Conservation (phyloP, 2,329 filamentous ascomycete genomes). For the Aspergillus felis region DNA sequence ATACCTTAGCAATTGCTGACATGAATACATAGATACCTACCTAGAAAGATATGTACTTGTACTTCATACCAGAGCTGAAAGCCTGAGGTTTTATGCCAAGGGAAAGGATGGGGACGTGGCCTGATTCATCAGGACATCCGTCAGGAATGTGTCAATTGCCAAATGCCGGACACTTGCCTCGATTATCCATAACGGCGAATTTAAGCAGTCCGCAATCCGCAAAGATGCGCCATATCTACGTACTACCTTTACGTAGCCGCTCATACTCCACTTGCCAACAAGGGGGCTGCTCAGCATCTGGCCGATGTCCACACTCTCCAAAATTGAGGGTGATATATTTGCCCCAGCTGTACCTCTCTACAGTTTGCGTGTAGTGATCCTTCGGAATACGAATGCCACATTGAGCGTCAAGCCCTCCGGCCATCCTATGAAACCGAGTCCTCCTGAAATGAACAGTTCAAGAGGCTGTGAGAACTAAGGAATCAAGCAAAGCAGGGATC, state of each 20-base stretch:
- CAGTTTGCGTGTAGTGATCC: background rate
- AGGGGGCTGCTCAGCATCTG: background rate
- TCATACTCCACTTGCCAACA: background rate
- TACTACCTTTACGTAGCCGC: background rate
- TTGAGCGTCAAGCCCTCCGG: background rate
- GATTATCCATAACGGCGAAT: background rate
- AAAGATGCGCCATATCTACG: background rate
- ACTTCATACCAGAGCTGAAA: too few species aligned
- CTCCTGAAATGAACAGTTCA: background rate
- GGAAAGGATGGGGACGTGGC: too few species aligned
- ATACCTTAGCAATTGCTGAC: background rate
- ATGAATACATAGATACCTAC: background rate
- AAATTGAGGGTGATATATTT: background rate
- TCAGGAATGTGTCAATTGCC: background rate
- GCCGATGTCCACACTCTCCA: background rate
- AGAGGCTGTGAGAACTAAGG: background rate
- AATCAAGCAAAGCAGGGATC: background rate
- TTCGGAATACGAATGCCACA: background rate
- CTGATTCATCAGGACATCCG: too few species aligned
- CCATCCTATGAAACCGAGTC: background rate
- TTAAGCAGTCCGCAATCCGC: background rate
- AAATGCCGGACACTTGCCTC: background rate
- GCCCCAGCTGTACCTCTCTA: background rate
- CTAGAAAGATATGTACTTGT: too few species aligned
- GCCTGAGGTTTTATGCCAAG: too few species aligned